Conservation (phyloP, 1,139 yeast genomes). For the Candida sp. region DNA sequence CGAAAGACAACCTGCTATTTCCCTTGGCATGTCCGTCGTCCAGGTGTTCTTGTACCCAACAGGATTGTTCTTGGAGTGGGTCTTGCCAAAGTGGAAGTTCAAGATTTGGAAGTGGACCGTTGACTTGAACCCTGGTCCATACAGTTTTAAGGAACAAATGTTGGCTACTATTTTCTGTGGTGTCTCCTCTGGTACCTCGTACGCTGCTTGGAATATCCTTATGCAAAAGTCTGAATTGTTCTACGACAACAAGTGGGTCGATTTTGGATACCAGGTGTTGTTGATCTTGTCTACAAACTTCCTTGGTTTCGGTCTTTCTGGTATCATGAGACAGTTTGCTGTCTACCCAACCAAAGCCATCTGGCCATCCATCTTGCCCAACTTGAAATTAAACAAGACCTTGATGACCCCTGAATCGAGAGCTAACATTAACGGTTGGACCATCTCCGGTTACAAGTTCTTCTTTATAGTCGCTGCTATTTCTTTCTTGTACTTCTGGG, state of each 20-base stretch:
- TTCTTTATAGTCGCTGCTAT: conserved; percentile 35
- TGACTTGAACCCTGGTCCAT: conserved; percentile 50
- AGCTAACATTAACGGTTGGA: conserved; percentile 42
- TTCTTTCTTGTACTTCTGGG: conserved; percentile 47
- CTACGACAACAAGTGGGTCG: conserved; percentile 50
- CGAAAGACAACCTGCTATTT: conserved; percentile 46
- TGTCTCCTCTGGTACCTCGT: conserved; percentile 50
- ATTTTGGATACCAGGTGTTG: conserved; percentile 40
- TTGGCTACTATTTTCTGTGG: conserved; percentile 47
- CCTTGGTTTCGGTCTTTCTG: conserved; percentile 52
- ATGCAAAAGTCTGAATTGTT: conserved; percentile 50
- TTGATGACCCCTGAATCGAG: conserved; percentile 36
- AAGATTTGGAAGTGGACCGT: conserved; percentile 22
- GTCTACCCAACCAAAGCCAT: conserved; percentile 48
- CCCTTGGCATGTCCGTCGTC: conserved; percentile 43
- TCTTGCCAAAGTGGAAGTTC: conserved; percentile 31
- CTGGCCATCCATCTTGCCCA: conserved; percentile 53
- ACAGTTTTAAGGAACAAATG: conserved; percentile 76
- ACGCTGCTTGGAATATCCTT: conserved; percentile 46
- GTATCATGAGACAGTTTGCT: conserved; percentile 46
- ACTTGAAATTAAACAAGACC: conserved; percentile 48
- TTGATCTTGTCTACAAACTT: conserved; percentile 47
- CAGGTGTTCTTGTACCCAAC: conserved; percentile 46
- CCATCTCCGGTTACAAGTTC: conserved; percentile 41
- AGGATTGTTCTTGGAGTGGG: conserved; percentile 45